A percentile compares a stretch with the other conserved stretches of the same genome.
phyloP scores from a whole-genome alignment of 495 filamentous ascomycete species.

The Hypoxylon lienhwacheense region DNA sequence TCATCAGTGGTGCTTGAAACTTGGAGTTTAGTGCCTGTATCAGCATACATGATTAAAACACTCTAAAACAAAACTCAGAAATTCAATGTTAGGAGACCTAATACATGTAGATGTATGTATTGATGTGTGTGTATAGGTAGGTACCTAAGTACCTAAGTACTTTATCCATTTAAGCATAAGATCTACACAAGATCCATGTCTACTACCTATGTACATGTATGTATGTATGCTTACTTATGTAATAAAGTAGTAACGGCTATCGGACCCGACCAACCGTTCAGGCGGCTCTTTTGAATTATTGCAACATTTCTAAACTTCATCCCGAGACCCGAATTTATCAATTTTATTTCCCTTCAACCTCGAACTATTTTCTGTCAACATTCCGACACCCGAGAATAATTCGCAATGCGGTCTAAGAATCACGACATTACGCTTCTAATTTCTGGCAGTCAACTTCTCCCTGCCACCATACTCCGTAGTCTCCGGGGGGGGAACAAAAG shows the following conservation, averaged over 20 bases:
- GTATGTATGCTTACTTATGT: background rate
- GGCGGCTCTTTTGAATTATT: conserved; percentile 33
- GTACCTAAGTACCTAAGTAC: background rate
- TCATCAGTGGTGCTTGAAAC: too few relatives aligned
- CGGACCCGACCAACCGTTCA: conserved; percentile 32
- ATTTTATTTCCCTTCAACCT: conserved; percentile 5
- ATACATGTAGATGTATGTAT: background rate
- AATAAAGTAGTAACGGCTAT: conserved; percentile 21
- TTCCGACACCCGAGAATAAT: conserved; percentile 28
- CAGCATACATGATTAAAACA: too few relatives aligned
- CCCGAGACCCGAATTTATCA: conserved; percentile 27
- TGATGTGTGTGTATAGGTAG: background rate
- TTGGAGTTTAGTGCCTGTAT: too few relatives aligned
- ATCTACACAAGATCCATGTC: background rate
- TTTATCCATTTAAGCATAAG: background rate
- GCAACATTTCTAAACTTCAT: conserved; percentile 29
- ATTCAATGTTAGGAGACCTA: background rate
- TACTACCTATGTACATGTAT: background rate
- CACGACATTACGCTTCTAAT: conserved; percentile 17
- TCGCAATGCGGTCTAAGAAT: conserved; percentile 18
- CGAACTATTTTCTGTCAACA: background rate
- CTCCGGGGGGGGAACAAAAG: too few relatives aligned
- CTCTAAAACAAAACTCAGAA: too few relatives aligned
- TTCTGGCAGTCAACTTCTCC: background rate
- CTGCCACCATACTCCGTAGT: background rate